Conservation (phyloP, 139 green algal genomes). For the Chlamydomonas urium region DNA sequence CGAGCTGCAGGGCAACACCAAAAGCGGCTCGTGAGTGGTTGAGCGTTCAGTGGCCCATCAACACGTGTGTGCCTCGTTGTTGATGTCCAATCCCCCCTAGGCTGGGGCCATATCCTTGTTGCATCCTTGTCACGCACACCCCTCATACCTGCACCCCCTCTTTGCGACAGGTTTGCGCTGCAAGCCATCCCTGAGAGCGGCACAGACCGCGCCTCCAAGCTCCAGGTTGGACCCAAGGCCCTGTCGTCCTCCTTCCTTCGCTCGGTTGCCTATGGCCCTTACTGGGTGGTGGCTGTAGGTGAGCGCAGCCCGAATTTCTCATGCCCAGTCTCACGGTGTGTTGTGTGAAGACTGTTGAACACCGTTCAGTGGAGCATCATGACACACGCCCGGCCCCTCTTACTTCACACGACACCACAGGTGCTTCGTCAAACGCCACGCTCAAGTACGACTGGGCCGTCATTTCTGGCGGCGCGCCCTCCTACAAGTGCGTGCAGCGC, state of each 20-base stretch:
- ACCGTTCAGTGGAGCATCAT: not conserved
- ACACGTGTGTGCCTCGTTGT: too few species aligned
- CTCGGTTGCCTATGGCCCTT: conserved; percentile 7
- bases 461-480: conserved; percentile 13
- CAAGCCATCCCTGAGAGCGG: not conserved
- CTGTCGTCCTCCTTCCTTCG: not conserved
- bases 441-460: conserved; percentile 26
- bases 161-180: conserved; percentile 2
- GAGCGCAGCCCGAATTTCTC: not conserved
- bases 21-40: too few species aligned
- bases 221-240: conserved; percentile 18
- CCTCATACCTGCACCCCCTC: too few species aligned
- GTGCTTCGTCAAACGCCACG: conserved; percentile 1
- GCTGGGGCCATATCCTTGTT: too few species aligned
- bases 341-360: not conserved
- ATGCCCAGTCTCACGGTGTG: not conserved
- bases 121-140: too few species aligned
- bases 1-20: too few species aligned
- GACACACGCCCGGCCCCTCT: not conserved
- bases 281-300: conserved; percentile 30
- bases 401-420: not conserved
- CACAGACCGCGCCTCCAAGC: not conserved
- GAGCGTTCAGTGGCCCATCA: too few species aligned
- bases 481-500: not conserved
- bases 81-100: too few species aligned